Base-by-base conservation (phyloP, 192 early-diverging fungal genomes). In the Linnemannia exigua region DNA sequence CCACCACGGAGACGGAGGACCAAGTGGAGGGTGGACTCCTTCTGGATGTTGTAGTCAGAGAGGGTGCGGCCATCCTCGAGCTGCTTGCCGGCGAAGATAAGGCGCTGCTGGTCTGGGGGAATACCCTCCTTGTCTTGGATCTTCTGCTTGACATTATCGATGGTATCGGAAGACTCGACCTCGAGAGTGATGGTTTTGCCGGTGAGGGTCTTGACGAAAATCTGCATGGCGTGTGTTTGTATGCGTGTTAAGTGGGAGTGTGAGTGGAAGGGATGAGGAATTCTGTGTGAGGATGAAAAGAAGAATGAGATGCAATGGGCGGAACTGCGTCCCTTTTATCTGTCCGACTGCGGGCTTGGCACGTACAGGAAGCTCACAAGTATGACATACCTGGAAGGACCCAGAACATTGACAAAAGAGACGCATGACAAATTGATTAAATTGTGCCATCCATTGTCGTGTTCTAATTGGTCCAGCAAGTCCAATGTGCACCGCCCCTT, bases 81-180 rank as follows among this genome's bases (percentile, higher is more conserved):
- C 89, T 95, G 92, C 88, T 96, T 95, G 54, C 95, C 95, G 61
- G 94, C 94, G 78, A 95, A 95, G 85, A 95, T 95, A 48, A 95
- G 88, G 72, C 95, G 94, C 87, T 96, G 95, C 88, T 95, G 94
- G 89, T 95, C 94, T 76, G 91, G 91, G 52, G 94, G 93, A 73
- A 96, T 95, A 71, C 93, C 93, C 77, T 96, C 95, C 88, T 94
- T 94, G 79, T 95, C 94, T 82, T 95, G 95, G 87, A 96, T 94
- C 88, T 95, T 95, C 67, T 91, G 87, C 90, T 95, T 96, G 54
- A 96, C 93, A 72, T 95, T 94, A 31, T 94, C 94, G 81, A 96
- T 95, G 50, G 93, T 94, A 88, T 95, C 94, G 12, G 94, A 93
- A 67, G 93, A 94, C 82, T 94, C 93, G 20, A 95, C 94, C 88